Percentiles rank a stretch among this genome's conserved stretches.
These are phyloP conservation scores for Botrytis porri DNA, from an alignment of 2,329 filamentous ascomycete genomes.

Conservation along the genomic window DNA sequence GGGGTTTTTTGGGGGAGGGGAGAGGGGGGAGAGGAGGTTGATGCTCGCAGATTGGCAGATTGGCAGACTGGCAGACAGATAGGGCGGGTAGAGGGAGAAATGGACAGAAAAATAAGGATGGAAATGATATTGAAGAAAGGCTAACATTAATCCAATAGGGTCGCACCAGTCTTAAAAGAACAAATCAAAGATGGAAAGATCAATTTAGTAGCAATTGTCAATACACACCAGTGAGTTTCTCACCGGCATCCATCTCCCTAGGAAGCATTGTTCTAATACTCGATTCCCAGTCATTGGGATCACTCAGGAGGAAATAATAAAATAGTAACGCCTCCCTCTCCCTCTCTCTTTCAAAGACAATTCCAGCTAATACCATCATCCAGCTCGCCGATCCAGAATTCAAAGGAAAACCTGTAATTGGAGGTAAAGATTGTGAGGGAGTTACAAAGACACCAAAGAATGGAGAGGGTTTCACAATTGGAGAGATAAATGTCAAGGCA, in stretches of 20 bases:
- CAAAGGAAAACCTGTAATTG: slow-evolving; percentile 64
- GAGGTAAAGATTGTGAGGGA: slow-evolving; percentile 78
- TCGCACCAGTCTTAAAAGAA: slow-evolving; percentile 65
- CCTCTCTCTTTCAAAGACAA: neutral
- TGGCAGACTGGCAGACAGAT: neutral
- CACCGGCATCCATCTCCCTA: neutral
- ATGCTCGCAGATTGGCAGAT: slow-evolving; percentile 7
- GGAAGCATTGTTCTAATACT: slow-evolving; percentile 19
- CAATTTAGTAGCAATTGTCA: slow-evolving; percentile 85
- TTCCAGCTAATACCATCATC: neutral
- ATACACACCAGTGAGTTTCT: slow-evolving; percentile 84
- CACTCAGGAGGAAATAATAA: slow-evolving; percentile 90
- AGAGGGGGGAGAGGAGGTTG: neutral
- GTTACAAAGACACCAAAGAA: slow-evolving; percentile 76
- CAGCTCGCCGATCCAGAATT: slow-evolving; percentile 33
- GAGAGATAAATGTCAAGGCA: slow-evolving; percentile 76
- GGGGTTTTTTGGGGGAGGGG: neutral
- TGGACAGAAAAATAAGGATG: neutral
- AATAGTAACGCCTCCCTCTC: slow-evolving; percentile 51
- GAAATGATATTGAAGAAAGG: neutral
- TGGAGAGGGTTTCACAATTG: slow-evolving; percentile 76
- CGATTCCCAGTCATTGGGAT: slow-evolving; percentile 73
- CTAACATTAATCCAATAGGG: slow-evolving; percentile 42
- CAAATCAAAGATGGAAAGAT: slow-evolving; percentile 69
- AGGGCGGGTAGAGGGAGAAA: neutral